These are phyloP conservation scores for Mycosphaerella sp. DNA, from an alignment of 2,329 filamentous ascomycete genomes.

Conservation along the genomic window DNA sequence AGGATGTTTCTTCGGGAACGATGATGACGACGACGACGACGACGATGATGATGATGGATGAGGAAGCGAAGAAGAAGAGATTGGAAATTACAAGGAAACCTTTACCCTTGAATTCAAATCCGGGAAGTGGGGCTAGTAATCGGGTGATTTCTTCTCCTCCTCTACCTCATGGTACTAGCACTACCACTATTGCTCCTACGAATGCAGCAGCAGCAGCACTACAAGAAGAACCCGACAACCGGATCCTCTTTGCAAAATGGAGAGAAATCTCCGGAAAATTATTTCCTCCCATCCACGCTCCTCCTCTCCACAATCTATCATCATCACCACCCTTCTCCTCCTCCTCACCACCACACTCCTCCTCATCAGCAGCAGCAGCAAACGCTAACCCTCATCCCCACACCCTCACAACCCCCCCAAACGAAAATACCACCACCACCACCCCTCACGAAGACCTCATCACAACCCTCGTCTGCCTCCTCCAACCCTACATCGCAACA, in stretches of 20 bases:
- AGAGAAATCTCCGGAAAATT: slow-evolving; percentile 13
- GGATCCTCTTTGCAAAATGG: slow-evolving; percentile 14
- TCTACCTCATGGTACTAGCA: no score
- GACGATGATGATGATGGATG: not conserved
- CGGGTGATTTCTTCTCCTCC: not conserved
- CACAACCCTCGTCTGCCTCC: slow-evolving; percentile 7
- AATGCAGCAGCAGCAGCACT: not conserved
- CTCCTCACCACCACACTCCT: no score
- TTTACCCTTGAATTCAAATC: slow-evolving; percentile 5
- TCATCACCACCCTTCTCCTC: no score
- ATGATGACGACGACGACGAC: no score
- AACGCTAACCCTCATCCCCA: not conserved
- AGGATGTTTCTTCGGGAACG: not conserved
- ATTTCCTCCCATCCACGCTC: slow-evolving; percentile 8
- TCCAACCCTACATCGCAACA: slow-evolving; percentile 14
- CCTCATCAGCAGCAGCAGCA: no score
- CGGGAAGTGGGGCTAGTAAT: slow-evolving; percentile 3
- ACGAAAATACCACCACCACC: not conserved
- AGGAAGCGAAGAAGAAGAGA: not conserved
- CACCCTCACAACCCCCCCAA: no score
- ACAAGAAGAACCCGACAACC: not conserved
- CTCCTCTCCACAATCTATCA: not conserved
- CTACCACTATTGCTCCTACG: no score
- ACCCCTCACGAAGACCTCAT: slow-evolving; percentile 12
- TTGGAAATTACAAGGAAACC: not conserved